These are phyloP conservation scores for Nelumbo lutea DNA, from an alignment of 164 flowering plant species.

Conservation along the genomic window DNA sequence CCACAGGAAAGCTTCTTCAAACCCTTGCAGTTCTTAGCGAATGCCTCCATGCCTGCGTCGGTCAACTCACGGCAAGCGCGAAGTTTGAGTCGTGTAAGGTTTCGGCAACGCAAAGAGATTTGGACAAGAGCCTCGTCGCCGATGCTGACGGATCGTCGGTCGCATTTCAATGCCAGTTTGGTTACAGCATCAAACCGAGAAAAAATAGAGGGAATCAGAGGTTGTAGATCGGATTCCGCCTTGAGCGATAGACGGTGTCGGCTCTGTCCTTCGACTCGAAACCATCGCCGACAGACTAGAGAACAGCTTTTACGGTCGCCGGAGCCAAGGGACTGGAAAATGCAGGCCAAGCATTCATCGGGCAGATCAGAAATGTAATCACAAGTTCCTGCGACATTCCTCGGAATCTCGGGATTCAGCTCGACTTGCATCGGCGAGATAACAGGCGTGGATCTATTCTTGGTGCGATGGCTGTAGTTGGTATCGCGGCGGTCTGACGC, in stretches of 20 bases:
- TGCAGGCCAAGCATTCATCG: slow-evolving; percentile 70
- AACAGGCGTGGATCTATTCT: slow-evolving; percentile 21
- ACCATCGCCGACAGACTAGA: slow-evolving; percentile 72
- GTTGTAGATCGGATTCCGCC: slow-evolving; percentile 44
- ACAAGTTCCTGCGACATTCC: not conserved
- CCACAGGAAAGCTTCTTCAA: slow-evolving; percentile 78
- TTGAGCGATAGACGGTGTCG: slow-evolving; percentile 71
- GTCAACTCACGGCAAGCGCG: slow-evolving; percentile 81
- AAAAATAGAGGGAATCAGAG: slow-evolving; percentile 43
- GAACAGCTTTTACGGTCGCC: slow-evolving; percentile 71
- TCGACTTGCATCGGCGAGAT: slow-evolving; percentile 19
- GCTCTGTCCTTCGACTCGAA: slow-evolving; percentile 66
- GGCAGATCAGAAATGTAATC: slow-evolving; percentile 61
- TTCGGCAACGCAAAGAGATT: slow-evolving; percentile 63
- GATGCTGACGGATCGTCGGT: slow-evolving; percentile 62
- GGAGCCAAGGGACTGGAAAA: slow-evolving; percentile 65
- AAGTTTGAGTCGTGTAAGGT: slow-evolving; percentile 70
- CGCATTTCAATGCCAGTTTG: slow-evolving; percentile 72
- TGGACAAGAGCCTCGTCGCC: slow-evolving; percentile 58
- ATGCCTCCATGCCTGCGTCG: slow-evolving; percentile 52
- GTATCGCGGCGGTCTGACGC: slow-evolving; percentile 26
- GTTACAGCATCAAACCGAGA: slow-evolving; percentile 70
- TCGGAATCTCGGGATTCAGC: not conserved
- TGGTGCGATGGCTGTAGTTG: slow-evolving; percentile 17
- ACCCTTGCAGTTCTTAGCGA: slow-evolving; percentile 50